Evolutionary conservation across 2,329 filamentous ascomycete species (phyloP).

Genomic region (Penicillium sp.): DNA sequence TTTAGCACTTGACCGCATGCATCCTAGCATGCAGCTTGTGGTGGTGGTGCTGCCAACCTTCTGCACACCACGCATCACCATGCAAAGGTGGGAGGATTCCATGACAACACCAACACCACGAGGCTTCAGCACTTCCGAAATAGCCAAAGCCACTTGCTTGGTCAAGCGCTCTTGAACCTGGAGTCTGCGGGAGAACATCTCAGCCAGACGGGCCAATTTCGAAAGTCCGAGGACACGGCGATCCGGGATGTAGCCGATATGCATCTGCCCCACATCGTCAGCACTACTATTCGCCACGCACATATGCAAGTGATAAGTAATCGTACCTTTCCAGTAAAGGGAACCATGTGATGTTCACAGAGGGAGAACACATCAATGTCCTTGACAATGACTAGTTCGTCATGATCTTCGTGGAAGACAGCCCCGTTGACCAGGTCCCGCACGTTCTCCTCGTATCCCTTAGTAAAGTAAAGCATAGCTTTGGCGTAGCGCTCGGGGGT

Average conservation of each 20-base stretch:
- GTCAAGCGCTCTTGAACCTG: constrained; percentile 97
- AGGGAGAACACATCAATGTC: constrained; percentile 94
- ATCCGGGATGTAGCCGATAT: constrained; percentile 95
- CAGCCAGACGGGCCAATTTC: constrained; percentile 91
- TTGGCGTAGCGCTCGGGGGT: constrained; percentile 88
- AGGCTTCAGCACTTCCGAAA: constrained; percentile 89
- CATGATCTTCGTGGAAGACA: constrained; percentile 94
- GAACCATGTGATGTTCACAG: constrained; percentile 96
- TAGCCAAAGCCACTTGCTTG: constrained; percentile 90
- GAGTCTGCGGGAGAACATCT: constrained; percentile 91
- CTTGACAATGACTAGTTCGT: constrained; percentile 96
- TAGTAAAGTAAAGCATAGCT: constrained; percentile 92
- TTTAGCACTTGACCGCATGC: constrained; percentile 89
- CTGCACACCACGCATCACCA: constrained; percentile 98
- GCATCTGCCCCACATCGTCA: constrained; percentile 65
- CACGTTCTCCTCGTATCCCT: constrained; percentile 94
- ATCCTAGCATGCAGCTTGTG: constrained; percentile 96
- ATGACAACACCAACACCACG: constrained; percentile 96
- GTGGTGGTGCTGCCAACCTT: constrained; percentile 86
- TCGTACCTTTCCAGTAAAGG: constrained; percentile 86
- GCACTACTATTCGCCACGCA: neutral
- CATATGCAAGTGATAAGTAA: neutral
- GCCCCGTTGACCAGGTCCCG: constrained; percentile 88
- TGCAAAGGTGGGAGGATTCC: constrained; percentile 94
- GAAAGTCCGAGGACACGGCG: constrained; percentile 91